Conservation (phyloP, 371 early-diverging fungal genomes). For the Haplosporangium sp. region DNA sequence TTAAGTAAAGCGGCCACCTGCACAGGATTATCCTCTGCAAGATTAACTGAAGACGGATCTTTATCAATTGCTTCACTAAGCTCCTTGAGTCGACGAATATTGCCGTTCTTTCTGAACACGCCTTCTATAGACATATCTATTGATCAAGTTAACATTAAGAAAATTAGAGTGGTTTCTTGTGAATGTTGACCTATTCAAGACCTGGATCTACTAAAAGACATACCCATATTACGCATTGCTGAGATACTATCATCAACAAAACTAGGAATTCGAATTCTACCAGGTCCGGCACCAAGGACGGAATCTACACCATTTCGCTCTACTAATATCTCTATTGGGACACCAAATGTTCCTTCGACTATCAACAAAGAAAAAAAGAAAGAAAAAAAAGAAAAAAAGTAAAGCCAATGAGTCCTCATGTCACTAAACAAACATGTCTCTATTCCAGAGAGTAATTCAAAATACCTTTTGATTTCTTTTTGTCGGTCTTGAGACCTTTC, state of each 20-base stretch:
- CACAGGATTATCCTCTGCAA: conserved; percentile 83
- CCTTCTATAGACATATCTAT: conserved; percentile 92
- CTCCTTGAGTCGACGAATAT: conserved; percentile 87
- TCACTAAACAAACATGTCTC: background rate
- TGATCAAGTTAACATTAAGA: background rate
- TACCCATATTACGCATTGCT: conserved; percentile 85
- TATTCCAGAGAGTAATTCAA: background rate
- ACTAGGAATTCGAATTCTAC: conserved; percentile 83
- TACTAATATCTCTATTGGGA: conserved; percentile 85
- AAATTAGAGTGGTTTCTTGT: background rate
- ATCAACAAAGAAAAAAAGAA: background rate
- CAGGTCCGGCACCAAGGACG: conserved; percentile 81
- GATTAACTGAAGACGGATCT: conserved; percentile 73
- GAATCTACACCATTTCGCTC: conserved; percentile 90
- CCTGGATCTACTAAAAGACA: conserved; percentile 13
- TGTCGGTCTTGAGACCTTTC: conserved; percentile 69
- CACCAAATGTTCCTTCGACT: conserved; percentile 90
- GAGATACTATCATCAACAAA: conserved; percentile 88
- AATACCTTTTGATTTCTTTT: conserved; percentile 78
- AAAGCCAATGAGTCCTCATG: background rate
- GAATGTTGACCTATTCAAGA: background rate
- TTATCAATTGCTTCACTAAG: conserved; percentile 80
- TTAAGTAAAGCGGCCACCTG: conserved; percentile 95
- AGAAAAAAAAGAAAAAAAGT: background rate
- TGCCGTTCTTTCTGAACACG: conserved; percentile 97